Base-by-base conservation (phyloP, 176 grass and related monocot species). In the Alloteropsis semialata region DNA sequence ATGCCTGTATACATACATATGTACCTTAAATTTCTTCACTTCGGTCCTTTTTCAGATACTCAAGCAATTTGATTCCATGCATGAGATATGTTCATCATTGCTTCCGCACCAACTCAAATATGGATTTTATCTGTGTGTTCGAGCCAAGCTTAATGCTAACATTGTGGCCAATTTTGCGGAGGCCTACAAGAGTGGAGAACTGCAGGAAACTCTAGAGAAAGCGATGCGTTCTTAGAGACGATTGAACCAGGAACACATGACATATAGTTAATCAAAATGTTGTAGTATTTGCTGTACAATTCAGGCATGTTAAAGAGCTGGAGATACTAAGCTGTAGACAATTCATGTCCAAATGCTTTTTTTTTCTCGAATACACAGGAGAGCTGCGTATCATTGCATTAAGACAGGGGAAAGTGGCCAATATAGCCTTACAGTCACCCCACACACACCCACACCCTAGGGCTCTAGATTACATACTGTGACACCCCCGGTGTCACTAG, bases 101-200 rank as follows among this genome's bases (percentile, higher is more conserved):
- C 60, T 54, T 55, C 21, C 51, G 50, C 2, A 50, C 4, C 13
- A 2, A 49, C 43, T 39, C 8, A 54, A 10, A 2, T 16, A 29
- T 79, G 4, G 39, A 15, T 45, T 75, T 72, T 24, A 56, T 49
- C 53, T 58, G 21, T 38, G 3, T 57, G 11, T 17, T 81, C 58
- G 9, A 92, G 22, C n/a, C 43, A 36, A 0, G 24, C 15, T 72
- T 63, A 74, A 59, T 37, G 58, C 61, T 81, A 79, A 59, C 2
- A 21, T 8, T 14, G 18, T 0, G 38, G 8, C 80, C 3, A 83
- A 39, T 80, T 67, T 36, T 84, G 79, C 90, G 92, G 93, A 92
- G 10, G 93, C 93, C 79, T 95, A 95, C 65, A 95, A 88, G 82
- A 95, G 79, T 2, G 93, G 93, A 2, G 87, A 95, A 61, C 81